Evolutionary conservation across 106 monocot species (phyloP), one percentile per base, ranked within the genome.

Genomic region (Dendrobium catenatum): DNA sequence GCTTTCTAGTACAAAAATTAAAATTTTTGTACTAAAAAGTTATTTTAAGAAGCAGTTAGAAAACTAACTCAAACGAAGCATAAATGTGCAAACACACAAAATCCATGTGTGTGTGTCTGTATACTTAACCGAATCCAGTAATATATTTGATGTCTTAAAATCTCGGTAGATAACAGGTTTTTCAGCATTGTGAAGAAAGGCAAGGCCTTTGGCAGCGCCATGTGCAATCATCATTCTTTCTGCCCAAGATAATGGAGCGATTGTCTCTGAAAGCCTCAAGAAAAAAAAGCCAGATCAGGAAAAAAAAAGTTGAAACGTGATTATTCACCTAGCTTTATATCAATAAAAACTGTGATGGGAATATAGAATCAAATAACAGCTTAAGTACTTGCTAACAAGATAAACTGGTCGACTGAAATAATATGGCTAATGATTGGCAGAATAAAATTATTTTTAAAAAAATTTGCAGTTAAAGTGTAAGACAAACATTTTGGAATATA

Each of bases 81-180:
- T 27, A 54, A 54, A 54, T 54, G 15, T 54, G 15, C 51, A 10
- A 2, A 54, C 54, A 54, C 54, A 54, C 16, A 54, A 54, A 54
- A 54, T 54, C 9, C 16, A 54, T 54, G 2, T 54, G 16, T 54
- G 1, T 54, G 64, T 20, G 22, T 37, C 64, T 2, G 22, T 10
- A 68, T 42, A 87, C 91, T 89, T 80, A 86, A 94, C 94, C 72
- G 91, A 91, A 70, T 94, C 94, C 82, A 94, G 79, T 77, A 94
- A 86, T 77, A 94, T 94, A 79, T 94, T 94, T 81, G 94, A 94
- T 43, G 94, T 94, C 78, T 94, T 94, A 83, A 94, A 94, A 83
- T 94, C 94, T 24, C 94, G 84, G 78, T 94, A 94, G 37, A 94
- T 94, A 66, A 94, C 89, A 67, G 94, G 91, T 73, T 85, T 87